Percentiles rank a stretch among this genome's conserved stretches.
These are phyloP conservation scores for Xylaria sp. DNA, from an alignment of 2,329 filamentous ascomycete species.

Conservation along the genomic window DNA sequence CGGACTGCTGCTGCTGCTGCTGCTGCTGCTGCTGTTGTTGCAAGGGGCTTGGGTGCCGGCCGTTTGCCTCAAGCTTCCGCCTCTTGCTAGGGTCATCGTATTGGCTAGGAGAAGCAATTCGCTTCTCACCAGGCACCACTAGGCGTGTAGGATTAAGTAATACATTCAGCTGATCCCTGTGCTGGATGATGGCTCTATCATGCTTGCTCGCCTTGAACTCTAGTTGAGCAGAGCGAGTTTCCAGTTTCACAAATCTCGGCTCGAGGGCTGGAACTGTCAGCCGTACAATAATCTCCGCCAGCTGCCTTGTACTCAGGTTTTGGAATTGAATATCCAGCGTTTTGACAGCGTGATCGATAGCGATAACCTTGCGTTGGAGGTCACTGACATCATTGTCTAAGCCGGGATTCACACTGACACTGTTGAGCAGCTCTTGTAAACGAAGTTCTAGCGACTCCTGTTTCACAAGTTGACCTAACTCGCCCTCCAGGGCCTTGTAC, in stretches of 20 bases:
- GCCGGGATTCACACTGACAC: constrained; percentile 14
- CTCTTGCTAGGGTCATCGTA: constrained; percentile 32
- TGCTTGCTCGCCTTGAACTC: constrained; percentile 12
- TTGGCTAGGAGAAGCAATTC: constrained; percentile 24
- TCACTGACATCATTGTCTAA: constrained; percentile 39
- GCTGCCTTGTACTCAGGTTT: constrained; percentile 57
- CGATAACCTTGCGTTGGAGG: constrained; percentile 46
- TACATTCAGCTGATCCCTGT: constrained; percentile 3
- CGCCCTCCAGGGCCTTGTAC: constrained; percentile 8
- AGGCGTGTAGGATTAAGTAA: not conserved
- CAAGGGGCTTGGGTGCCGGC: constrained; percentile 34
- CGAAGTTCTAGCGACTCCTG: constrained; percentile 30
- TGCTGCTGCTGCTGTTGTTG: constrained; percentile 25
- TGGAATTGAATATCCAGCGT: constrained; percentile 60
- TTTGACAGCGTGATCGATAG: constrained; percentile 52
- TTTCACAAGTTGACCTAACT: constrained; percentile 18
- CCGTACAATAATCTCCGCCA: constrained; percentile 55
- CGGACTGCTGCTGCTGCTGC: not conserved
- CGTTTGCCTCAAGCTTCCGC: constrained; percentile 35
- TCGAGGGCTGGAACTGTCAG: constrained; percentile 42
- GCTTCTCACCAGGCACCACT: constrained; percentile 23
- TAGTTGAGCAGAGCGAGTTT: constrained; percentile 11
- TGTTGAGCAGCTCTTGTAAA: constrained; percentile 36
- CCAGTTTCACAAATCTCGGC: constrained; percentile 29
- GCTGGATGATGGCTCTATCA: not conserved